phyloP scores from a whole-genome alignment of 176 grass and related monocot genomes.

The bread wheat (Triticum aestivum) region IWGSC_CS_RefSeq_v2.1 NC_057803.1:641271782-641272281 shows the following conservation, averaged over 20 bases:
- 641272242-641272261: not conserved
- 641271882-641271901: not conserved
- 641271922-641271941: not conserved
- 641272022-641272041: too few species aligned
- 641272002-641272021: too few species aligned
- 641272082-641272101: too few species aligned
- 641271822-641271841: not conserved
- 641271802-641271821: not conserved
- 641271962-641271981: too few species aligned
- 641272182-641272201: too few species aligned
- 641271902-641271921: conserved; percentile 35
- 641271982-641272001: too few species aligned
- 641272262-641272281: not conserved
- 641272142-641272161: too few species aligned
- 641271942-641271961: not conserved
- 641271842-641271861: not conserved
- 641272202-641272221: not conserved
- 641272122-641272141: too few species aligned
- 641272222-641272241: not conserved
- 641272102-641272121: too few species aligned
- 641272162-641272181: too few species aligned
- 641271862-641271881: not conserved
- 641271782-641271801: not conserved
- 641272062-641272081: too few species aligned
- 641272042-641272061: too few species aligned